phyloP scores from a whole-genome alignment of 495 filamentous ascomycete genomes.

The Hypoxylon rickii region DNA sequence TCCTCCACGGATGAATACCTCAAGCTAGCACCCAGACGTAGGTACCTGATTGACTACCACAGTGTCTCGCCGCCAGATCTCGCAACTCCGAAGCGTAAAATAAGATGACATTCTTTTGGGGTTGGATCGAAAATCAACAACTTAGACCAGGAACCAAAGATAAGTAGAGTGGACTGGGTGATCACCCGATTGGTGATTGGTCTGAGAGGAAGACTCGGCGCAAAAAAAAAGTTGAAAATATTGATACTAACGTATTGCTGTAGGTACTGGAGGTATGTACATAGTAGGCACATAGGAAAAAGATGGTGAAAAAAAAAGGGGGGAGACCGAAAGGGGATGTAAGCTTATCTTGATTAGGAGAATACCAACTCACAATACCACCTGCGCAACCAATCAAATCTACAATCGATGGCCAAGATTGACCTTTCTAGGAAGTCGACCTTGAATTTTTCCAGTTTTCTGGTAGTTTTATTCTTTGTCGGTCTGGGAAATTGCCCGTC shows the following conservation, averaged over 20 bases:
- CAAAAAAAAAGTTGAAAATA: too few species aligned
- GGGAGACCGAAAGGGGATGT: background rate
- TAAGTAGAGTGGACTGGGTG: too few species aligned
- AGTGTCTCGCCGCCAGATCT: constrained; percentile 12
- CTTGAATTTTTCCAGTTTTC: constrained; percentile 3
- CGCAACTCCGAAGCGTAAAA: constrained; percentile 9
- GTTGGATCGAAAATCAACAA: constrained; percentile 11
- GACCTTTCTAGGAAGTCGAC: constrained; percentile 22
- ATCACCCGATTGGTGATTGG: too few species aligned
- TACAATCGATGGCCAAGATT: constrained; percentile 1
- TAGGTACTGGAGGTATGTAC: too few species aligned
- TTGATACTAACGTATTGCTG: too few species aligned
- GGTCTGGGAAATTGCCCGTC: constrained; percentile 38
- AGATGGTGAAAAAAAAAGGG: background rate
- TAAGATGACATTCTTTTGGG: constrained; percentile 13
- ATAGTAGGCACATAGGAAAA: background rate
- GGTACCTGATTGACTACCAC: too few species aligned
- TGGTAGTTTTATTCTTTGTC: constrained; percentile 24
- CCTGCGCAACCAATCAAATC: constrained; percentile 14
- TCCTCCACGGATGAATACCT: constrained; percentile 12
- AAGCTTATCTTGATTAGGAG: constrained; percentile 26
- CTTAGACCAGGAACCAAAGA: too few species aligned
- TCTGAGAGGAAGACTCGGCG: too few species aligned
- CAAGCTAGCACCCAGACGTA: too few species aligned
- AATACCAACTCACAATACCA: constrained; percentile 8